Conservation (phyloP, 2,329 filamentous ascomycete genomes). For the Ophiocordyceps unilateralis region DNA sequence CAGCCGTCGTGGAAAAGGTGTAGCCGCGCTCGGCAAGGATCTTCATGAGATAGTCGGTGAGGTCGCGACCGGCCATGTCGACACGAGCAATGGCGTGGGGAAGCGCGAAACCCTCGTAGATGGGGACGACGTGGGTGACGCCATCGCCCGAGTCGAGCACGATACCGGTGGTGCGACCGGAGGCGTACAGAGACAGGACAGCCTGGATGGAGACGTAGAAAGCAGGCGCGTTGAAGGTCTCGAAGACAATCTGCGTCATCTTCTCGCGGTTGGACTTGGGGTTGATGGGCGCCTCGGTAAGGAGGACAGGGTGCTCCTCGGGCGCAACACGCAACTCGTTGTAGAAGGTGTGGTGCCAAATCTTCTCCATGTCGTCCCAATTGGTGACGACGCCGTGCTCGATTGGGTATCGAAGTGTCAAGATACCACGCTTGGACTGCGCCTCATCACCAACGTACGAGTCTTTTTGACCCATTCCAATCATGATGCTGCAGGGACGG, state of each 20-base stretch:
- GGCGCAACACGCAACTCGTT: conserved; percentile 99
- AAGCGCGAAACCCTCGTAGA: conserved; percentile 99
- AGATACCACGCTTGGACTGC: conserved; percentile 99
- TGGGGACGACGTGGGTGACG: conserved; percentile 99
- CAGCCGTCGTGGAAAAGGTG: conserved; percentile 98
- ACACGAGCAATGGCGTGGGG: conserved; percentile 99
- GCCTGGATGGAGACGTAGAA: conserved; percentile 99
- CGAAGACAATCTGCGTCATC: conserved; percentile 99
- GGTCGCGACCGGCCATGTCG: conserved; percentile 99
- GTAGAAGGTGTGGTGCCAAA: conserved; percentile 99
- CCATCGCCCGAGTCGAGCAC: conserved; percentile 99
- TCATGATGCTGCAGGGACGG: conserved; percentile 71
- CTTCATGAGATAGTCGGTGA: conserved; percentile 99
- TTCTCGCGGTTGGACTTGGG: conserved; percentile 99
- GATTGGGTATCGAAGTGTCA: conserved; percentile 97
- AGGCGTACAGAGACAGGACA: conserved; percentile 97
- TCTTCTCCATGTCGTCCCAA: conserved; percentile 99
- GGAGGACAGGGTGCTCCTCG: conserved; percentile 98
- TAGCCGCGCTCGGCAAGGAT: conserved; percentile 98
- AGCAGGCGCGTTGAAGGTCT: conserved; percentile 99
- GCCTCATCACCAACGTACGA: conserved; percentile 99
- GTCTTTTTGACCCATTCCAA: conserved; percentile 99
- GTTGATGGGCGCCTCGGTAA: conserved; percentile 99
- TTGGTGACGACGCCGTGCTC: conserved; percentile 99
- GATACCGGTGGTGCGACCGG: conserved; percentile 99